These are phyloP conservation scores for Aphanomyces euteiches DNA, from an alignment of 352 stramenopile genomes.

Conservation along the genomic window DNA sequence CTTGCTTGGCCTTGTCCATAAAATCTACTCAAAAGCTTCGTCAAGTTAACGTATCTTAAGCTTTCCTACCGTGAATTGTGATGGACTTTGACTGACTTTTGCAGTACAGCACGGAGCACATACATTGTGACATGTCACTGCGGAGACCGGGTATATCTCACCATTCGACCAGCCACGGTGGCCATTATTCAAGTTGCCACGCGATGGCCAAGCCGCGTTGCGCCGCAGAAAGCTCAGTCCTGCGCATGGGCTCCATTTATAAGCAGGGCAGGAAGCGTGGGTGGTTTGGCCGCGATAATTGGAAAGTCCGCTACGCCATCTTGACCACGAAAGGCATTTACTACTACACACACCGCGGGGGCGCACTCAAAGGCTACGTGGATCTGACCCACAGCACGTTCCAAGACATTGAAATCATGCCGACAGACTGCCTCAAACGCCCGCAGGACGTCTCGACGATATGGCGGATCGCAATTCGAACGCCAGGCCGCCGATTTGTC, in stretches of 20 bases:
- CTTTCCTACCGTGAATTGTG: too few relatives aligned
- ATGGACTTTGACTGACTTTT: too few relatives aligned
- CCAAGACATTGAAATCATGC: slow-evolving; percentile 4
- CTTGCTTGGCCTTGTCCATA: too few relatives aligned
- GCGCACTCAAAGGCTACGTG: background rate
- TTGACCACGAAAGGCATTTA: background rate
- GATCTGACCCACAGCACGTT: background rate
- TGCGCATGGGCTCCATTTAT: slow-evolving; percentile 3
- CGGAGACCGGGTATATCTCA: too few relatives aligned
- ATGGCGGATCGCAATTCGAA: background rate
- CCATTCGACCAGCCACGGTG: too few relatives aligned
- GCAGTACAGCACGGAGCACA: too few relatives aligned
- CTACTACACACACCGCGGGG: background rate
- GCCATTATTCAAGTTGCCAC: background rate
- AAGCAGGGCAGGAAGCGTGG: slow-evolving; percentile 6
- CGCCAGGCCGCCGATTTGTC: background rate
- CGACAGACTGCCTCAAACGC: slow-evolving; percentile 1
- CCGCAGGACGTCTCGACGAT: background rate
- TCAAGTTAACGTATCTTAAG: too few relatives aligned
- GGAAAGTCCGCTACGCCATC: background rate
- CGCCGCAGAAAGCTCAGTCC: background rate
- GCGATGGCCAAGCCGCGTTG: too few relatives aligned
- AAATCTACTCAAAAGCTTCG: too few relatives aligned
- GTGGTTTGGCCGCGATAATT: background rate
- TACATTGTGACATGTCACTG: too few relatives aligned